Conservation (phyloP, 2,329 filamentous ascomycete species). For the Monilinia vaccinii-corymbosi region DNA sequence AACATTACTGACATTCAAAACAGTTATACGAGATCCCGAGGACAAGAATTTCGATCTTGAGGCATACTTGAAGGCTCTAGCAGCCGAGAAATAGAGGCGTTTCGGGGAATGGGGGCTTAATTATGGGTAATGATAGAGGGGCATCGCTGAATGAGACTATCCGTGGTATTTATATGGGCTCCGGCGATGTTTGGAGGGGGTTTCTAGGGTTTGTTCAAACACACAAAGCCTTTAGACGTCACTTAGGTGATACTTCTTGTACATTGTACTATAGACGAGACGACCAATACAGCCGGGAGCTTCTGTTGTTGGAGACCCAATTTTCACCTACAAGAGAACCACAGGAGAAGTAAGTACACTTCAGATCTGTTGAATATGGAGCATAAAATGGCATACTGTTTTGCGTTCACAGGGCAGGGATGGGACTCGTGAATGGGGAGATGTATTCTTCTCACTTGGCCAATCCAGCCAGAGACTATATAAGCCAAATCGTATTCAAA, state of each 20-base stretch:
- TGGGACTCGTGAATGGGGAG: neutral
- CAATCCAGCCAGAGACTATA: neutral
- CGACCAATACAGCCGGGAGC: conserved; percentile 18
- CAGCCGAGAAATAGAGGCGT: conserved; percentile 33
- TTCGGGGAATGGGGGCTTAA: conserved; percentile 16
- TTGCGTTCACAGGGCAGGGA: neutral
- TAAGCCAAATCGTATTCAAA: neutral
- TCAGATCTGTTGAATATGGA: neutral
- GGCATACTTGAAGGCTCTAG: conserved; percentile 62
- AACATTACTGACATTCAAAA: conserved; percentile 10
- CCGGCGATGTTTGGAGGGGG: conserved; percentile 19
- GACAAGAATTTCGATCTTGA: conserved; percentile 93
- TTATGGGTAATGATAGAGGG: conserved; percentile 23
- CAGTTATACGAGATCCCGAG: conserved; percentile 66
- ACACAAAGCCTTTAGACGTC: conserved; percentile 29
- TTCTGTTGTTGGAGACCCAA: conserved; percentile 10
- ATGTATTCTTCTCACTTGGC: neutral
- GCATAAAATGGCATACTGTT: neutral
- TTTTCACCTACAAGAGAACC: conserved; percentile 6
- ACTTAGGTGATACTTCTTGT: conserved; percentile 29
- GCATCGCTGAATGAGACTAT: conserved; percentile 14
- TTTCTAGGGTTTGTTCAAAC: conserved; percentile 12
- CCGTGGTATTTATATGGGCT: conserved; percentile 14
- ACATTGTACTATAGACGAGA: conserved; percentile 31
- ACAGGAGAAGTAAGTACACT: neutral